Conservation (phyloP, 495 filamentous ascomycete species). For the Penicillium dipodomyicola region DNA sequence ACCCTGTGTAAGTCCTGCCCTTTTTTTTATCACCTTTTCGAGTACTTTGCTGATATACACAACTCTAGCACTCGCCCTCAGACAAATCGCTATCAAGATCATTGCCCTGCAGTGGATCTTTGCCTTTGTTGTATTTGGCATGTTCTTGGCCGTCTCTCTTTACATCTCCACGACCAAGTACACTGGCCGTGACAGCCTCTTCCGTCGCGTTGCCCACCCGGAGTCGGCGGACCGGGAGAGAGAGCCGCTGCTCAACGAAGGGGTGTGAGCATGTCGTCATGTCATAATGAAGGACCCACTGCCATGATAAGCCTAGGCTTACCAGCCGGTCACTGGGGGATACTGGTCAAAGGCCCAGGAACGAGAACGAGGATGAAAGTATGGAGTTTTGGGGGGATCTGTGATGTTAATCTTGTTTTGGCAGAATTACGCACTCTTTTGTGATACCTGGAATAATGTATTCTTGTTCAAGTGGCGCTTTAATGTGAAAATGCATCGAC, state of each 20-base stretch:
- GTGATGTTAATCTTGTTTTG: neutral
- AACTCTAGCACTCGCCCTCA: slow-evolving; percentile 63
- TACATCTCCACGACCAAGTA: slow-evolving; percentile 63
- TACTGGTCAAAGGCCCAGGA: neutral
- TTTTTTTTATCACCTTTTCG: neutral
- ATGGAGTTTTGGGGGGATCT: neutral
- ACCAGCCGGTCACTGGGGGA: neutral
- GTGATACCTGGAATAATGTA: slow-evolving; percentile 1
- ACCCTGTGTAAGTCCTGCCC: slow-evolving; percentile 52
- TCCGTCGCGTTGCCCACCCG: slow-evolving; percentile 37
- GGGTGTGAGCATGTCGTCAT: slow-evolving; percentile 9
- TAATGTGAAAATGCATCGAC: slow-evolving; percentile 3
- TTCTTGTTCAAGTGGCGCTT: neutral
- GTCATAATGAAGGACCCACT: neutral
- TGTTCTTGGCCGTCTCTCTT: slow-evolving; percentile 65
- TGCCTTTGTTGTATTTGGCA: slow-evolving; percentile 75
- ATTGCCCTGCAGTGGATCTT: slow-evolving; percentile 89
- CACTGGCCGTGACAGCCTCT: slow-evolving; percentile 51
- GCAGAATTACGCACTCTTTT: neutral
- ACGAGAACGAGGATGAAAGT: neutral
- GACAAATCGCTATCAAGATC: slow-evolving; percentile 66
- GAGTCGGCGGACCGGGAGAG: slow-evolving; percentile 41
- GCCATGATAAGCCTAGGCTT: neutral
- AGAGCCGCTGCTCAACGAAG: slow-evolving; percentile 42
- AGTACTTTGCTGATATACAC: slow-evolving; percentile 1